phyloP scores from a whole-genome alignment of 2,329 filamentous ascomycete species.

The Immersiporthe knoxdaviesiana region DNA sequence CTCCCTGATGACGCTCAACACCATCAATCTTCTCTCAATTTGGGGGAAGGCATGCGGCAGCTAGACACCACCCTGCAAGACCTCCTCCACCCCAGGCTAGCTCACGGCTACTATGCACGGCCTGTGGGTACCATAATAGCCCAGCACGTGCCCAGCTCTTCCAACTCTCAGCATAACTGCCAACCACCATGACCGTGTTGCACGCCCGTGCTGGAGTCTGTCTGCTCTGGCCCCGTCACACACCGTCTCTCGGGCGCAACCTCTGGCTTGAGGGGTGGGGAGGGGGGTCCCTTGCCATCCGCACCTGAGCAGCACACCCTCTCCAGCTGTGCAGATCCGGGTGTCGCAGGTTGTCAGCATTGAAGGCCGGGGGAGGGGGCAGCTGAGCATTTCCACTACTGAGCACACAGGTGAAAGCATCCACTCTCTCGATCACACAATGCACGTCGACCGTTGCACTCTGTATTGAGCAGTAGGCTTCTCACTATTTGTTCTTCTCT shows the following conservation, averaged over 20 bases:
- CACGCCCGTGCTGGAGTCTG: constrained; percentile 23
- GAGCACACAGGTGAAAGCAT: background rate
- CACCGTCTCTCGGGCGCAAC: constrained; percentile 13
- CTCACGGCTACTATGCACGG: constrained; percentile 14
- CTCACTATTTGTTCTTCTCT: too few relatives aligned
- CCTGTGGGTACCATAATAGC: constrained; percentile 5
- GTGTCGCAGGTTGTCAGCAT: background rate
- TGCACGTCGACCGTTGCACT: background rate
- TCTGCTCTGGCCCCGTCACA: constrained; percentile 11
- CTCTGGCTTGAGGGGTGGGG: too few relatives aligned
- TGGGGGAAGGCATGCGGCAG: background rate
- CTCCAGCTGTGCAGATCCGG: constrained; percentile 9
- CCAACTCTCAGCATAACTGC: background rate
- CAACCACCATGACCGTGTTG: constrained; percentile 19
- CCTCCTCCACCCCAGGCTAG: constrained; percentile 15
- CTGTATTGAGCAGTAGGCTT: too few relatives aligned
- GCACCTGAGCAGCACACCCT: background rate
- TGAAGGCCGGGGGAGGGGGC: background rate
- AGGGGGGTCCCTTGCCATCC: constrained; percentile 1
- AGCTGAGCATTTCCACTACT: constrained; percentile 1
- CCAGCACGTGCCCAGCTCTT: too few relatives aligned
- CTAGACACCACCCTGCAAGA: constrained; percentile 1
- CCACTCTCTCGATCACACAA: background rate
- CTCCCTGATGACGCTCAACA: constrained; percentile 15
- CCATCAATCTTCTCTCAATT: background rate